Evolutionary conservation across 2,329 filamentous ascomycete genomes (phyloP).

Genomic region (Aspergillus aculeatinus): DNA sequence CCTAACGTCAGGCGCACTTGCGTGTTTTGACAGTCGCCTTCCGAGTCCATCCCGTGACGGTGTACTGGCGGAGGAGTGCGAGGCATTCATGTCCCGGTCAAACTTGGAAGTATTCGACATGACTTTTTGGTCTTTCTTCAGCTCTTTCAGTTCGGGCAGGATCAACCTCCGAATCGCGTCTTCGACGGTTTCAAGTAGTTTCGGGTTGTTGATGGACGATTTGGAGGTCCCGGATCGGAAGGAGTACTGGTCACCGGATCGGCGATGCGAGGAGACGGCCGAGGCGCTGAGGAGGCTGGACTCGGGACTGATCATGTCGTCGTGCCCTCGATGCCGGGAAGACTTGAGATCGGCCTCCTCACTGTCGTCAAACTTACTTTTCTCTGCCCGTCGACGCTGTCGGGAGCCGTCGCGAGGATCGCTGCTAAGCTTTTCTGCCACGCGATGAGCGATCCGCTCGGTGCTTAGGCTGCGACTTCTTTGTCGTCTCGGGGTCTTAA

Average conservation of each 20-base stretch:
- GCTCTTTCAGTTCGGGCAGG: slow-evolving; percentile 82
- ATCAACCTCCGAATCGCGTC: slow-evolving; percentile 89
- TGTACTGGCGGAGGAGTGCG: slow-evolving; percentile 58
- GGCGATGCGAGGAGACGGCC: slow-evolving; percentile 53
- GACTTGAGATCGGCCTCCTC: slow-evolving; percentile 49
- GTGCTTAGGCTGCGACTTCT: slow-evolving; percentile 64
- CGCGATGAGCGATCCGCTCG: slow-evolving; percentile 66
- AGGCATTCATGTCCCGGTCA: slow-evolving; percentile 62
- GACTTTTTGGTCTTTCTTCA: slow-evolving; percentile 86
- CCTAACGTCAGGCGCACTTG: slow-evolving; percentile 60
- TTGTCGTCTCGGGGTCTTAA: slow-evolving; percentile 60
- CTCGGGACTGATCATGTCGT: slow-evolving; percentile 57
- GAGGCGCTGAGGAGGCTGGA: slow-evolving; percentile 62
- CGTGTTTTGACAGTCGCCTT: slow-evolving; percentile 59
- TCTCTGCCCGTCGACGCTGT: slow-evolving; percentile 43
- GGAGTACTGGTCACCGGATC: slow-evolving; percentile 58
- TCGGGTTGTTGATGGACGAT: slow-evolving; percentile 88
- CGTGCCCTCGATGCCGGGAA: slow-evolving; percentile 51
- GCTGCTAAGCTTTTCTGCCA: slow-evolving; percentile 64
- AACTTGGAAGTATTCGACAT: slow-evolving; percentile 70
- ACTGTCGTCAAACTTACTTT: slow-evolving; percentile 48
- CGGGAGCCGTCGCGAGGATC: slow-evolving; percentile 48
- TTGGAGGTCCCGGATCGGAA: slow-evolving; percentile 59
- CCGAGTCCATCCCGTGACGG: slow-evolving; percentile 55
- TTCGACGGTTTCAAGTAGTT: slow-evolving; percentile 85